Base-by-base conservation (phyloP, 257 asterid genomes). In the Penstemon newberryi region DNA sequence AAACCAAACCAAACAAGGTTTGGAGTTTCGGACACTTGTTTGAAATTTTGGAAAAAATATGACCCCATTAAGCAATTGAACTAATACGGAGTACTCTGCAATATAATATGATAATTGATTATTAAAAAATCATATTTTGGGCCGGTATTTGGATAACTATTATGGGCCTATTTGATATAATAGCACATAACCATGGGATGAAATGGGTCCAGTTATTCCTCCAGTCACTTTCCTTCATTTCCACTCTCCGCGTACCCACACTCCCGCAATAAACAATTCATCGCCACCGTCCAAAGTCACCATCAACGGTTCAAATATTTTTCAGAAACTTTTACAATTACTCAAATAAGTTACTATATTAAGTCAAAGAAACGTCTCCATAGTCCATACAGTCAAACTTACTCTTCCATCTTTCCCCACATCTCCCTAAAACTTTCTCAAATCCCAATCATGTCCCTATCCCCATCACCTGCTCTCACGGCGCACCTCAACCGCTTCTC, bases 401-500 rank as follows among this genome's bases (percentile, higher is more conserved):
- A 25, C 51, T 3, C 19, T 8, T 36, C 47, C 12, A 41, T 42
- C 25, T 8, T 25, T 25, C 33, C 33, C 33, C 33, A 1, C 33
- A 25, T 25, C 53, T 62, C 42, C 73, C 69, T 56, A 44, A 59
- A 75, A 43, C 36, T n/a, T n/a, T 1, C 43, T 11, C 0, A 3
- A 62, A 62, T 46, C 49, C 66, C 63, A 55, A 67, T 71, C 11
- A 72, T 76, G 78, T 69, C 77, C 58, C 72, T 33, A 41, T 49
- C 67, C 10, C 13, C 65, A 70, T 68, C 65, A 63, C 66, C 75
- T 10, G 46, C 79, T 0, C 46, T 78, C 15, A 41, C 78, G 43
- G 70, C 73, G 25, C 75, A 78, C 71, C 40, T 78, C 57, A 53
- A 73, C 8, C 79, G 83, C 60, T 62, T 76, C 46, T 66, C 78